Evolutionary conservation across 1,284 basidiomycete genomes (phyloP), one percentile per base, ranked within the genome.

Genomic region (Trichosporon sp.): DNA sequence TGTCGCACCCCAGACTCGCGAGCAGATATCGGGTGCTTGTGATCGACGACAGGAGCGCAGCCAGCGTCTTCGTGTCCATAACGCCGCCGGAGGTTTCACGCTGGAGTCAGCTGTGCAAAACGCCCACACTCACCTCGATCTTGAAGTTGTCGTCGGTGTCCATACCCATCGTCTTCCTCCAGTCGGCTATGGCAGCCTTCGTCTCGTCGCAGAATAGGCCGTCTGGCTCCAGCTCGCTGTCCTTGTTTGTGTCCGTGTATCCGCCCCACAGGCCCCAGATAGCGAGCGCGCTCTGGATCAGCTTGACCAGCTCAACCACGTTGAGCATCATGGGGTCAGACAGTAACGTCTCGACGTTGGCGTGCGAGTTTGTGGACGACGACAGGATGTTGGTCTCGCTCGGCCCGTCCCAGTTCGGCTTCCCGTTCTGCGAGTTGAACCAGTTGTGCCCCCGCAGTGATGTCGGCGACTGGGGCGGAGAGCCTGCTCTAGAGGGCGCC

Each of bases 181-280:
- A 82, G 27, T 69, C 68, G 44, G 76, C 77, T 11, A 81, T 74
- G 8, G 73, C 80, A n/a, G 74, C 71, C 69, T 82, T 82, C 4
- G 80, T 82, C 73, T 81, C 80, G 68, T 82, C 81, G 65, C 80
- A 82, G 63, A 82, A 81, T 64, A 79, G 65, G 1, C 81, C 81
- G 70, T 82, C 78, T 8, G 79, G 66, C 63, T 77, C 76, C 32
- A 75, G 62, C 18, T 75, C 72, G 18, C 27, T n/a, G 18, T 31
- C 56, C 29, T 60, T 60, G 56, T 60, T n/a, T 29, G 15, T 60
- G 31, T 73, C 70, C 4, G 68, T 53, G 8, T 68, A 47, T 2
- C 51, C 27, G 3, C 72, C 73, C 60, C 73, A 78, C 63, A 80
- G 62, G 5, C 81, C 80, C 79, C 80, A 82, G 1, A 82, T 8